Evolutionary conservation across 1,139 yeast genomes (phyloP).

Genomic region (Magnusiomyces magnusii): DNA sequence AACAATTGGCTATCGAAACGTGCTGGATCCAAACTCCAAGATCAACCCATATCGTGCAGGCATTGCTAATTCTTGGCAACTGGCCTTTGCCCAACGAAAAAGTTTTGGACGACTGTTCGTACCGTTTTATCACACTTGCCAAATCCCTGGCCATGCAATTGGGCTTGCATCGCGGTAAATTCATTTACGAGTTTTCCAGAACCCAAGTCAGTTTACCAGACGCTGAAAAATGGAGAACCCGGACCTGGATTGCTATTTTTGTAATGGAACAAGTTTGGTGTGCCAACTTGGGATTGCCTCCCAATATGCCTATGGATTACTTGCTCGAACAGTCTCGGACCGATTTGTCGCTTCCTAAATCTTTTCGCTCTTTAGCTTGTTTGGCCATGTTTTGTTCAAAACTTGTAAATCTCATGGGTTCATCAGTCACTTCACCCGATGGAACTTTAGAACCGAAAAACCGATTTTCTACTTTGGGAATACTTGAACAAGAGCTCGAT

Average conservation of each 20-base stretch:
- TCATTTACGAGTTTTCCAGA: conserved; percentile 82
- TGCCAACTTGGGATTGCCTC: conserved; percentile 79
- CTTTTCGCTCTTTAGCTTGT: conserved; percentile 64
- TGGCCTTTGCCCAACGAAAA: conserved; percentile 96
- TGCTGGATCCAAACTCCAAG: conserved; percentile 94
- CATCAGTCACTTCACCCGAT: conserved; percentile 81
- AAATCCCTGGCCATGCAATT: conserved; percentile 77
- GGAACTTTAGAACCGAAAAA: conserved; percentile 81
- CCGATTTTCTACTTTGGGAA: conserved; percentile 69
- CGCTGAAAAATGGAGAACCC: conserved; percentile 90
- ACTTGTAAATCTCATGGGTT: conserved; percentile 78
- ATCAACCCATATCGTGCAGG: conserved; percentile 89
- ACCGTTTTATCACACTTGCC: conserved; percentile 81
- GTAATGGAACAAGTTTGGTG: conserved; percentile 91
- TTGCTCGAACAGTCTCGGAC: conserved; percentile 70
- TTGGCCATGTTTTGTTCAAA: conserved; percentile 80
- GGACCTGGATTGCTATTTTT: conserved; percentile 86
- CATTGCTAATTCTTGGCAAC: conserved; percentile 66
- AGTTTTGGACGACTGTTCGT: conserved; percentile 86
- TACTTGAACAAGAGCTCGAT: conserved; percentile 72
- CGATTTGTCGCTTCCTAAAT: conserved; percentile 56
- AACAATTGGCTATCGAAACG: conserved; percentile 83
- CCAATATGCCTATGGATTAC: conserved; percentile 78
- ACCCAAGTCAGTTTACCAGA: conserved; percentile 84
- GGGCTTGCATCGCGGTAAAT: conserved; percentile 91